These are phyloP conservation scores for Vitis rotundifolia DNA, from an alignment of 164 flowering plant species.

Conservation along the genomic window DNA sequence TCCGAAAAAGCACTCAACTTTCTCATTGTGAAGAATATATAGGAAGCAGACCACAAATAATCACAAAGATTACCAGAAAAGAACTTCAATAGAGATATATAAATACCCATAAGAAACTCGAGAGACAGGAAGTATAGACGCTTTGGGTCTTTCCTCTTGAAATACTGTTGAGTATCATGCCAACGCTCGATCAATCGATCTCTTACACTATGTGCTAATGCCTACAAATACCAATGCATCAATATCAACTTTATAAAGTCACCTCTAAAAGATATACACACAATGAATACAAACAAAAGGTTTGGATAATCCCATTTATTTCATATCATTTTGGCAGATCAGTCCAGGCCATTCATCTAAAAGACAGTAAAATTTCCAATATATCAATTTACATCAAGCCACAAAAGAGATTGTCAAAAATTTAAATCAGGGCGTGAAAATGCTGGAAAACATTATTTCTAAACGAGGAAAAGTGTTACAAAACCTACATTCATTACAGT, in stretches of 20 bases:
- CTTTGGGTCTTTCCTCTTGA: slow-evolving; percentile 63
- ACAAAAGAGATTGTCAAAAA: too few relatives aligned
- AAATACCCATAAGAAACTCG: slow-evolving; percentile 63
- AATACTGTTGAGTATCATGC: slow-evolving; percentile 58
- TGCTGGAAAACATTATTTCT: too few relatives aligned
- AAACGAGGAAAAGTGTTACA: too few relatives aligned
- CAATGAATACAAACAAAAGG: not conserved
- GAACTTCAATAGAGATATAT: not conserved
- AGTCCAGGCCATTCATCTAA: not conserved
- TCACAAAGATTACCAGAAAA: not conserved
- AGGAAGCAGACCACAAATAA: not conserved
- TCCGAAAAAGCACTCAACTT: not conserved
- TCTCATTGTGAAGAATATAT: not conserved
- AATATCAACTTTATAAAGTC: slow-evolving; percentile 6
- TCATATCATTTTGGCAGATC: not conserved
- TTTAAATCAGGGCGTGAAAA: too few relatives aligned
- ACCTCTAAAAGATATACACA: not conserved
- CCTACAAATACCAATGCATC: slow-evolving; percentile 38
- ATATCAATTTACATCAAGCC: too few relatives aligned
- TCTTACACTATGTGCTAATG: slow-evolving; percentile 52
- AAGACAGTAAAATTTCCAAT: not conserved
- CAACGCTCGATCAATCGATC: slow-evolving; percentile 66
- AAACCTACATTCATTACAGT: too few relatives aligned
- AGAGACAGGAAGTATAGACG: slow-evolving; percentile 58
- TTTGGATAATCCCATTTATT: not conserved